Evolutionary conservation across 176 grass and related monocot genomes (phyloP).

Genomic region (Calamus simplicifolius): DNA sequence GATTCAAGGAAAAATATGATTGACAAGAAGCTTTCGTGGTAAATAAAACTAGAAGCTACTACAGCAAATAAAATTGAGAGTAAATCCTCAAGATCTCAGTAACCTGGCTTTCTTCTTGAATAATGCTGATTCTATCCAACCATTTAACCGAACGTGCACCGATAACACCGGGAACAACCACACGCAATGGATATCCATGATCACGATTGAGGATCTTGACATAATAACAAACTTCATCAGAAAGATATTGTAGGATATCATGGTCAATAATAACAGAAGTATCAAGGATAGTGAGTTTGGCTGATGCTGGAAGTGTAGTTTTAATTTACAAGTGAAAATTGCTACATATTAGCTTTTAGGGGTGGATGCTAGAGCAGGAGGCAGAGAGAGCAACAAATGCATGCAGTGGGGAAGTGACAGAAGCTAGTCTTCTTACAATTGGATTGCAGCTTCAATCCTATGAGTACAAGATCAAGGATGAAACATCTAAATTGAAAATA

Average conservation of each 20-base stretch:
- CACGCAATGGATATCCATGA: slow-evolving; percentile 44
- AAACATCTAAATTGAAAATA: too few relatives aligned
- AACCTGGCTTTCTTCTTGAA: slow-evolving; percentile 45
- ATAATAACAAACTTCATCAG: slow-evolving; percentile 5
- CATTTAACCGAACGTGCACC: slow-evolving; percentile 51
- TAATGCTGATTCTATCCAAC: slow-evolving; percentile 41
- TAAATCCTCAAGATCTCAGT: too few relatives aligned
- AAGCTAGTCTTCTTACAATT: too few relatives aligned
- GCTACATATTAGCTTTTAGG: too few relatives aligned
- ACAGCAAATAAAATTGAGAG: not conserved
- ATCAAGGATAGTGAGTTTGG: not conserved
- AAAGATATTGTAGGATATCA: not conserved
- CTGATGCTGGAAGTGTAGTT: too few relatives aligned
- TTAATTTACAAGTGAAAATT: too few relatives aligned
- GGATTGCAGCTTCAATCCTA: too few relatives aligned
- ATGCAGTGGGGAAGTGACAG: too few relatives aligned
- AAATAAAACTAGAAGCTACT: not conserved
- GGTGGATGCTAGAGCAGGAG: too few relatives aligned
- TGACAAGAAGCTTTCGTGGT: not conserved
- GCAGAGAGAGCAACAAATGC: too few relatives aligned
- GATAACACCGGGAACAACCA: slow-evolving; percentile 46
- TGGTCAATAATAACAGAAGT: not conserved
- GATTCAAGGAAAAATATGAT: slow-evolving; percentile 1
- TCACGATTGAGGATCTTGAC: slow-evolving; percentile 34
- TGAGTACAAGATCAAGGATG: too few relatives aligned